Evolutionary conservation across 345 rosid genomes (phyloP), one percentile per base, ranked within the genome.

Genomic region (Brassica juncea): DNA sequence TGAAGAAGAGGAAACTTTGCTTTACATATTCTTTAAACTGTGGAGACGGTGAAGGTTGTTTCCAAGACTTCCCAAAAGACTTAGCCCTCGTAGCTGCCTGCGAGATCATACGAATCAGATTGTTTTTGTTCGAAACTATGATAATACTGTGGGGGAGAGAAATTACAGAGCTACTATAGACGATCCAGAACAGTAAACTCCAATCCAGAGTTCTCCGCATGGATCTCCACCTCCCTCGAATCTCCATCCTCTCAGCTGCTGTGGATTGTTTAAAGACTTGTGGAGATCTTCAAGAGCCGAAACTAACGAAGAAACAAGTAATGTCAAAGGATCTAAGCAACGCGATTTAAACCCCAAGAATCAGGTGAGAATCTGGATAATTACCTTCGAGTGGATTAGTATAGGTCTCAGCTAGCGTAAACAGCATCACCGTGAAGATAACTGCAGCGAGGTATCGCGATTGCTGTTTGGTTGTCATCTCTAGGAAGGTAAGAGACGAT

Each of bases 351-450:
- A 44, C 52, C 42, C 30, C 42, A 35, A 71, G 57, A 67, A 6
- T 35, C 12, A 57, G 30, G 42, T 25, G 5, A 47, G 55, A 47
- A 47, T 14, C 16, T 14, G 34, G 47, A 32, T 63, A 65, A 70
- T 76, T 86, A 93, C 99, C 93, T 54, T 95, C 96, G 44, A 85
- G 77, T 25, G 84, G 87, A 83, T 93, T 92, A 25, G 94, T 91
- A 32, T 72, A 70, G 6, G 92, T 85, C 52, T 72, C 58, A 68
- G 87, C 77, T 23, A 72, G 81, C 70, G 72, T 67, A 83, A 79
- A 80, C 63, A 88, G 82, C 71, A 75, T 63, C 70, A 68, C 74
- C 2, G 58, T 82, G 87, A 85, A 42, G 62, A 86, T 54, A 55
- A 82, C 52, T 9, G 72, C 74, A 14, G 68, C 63, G 59, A 77